Evolutionary conservation across 2,329 filamentous ascomycete species (phyloP), one percentile per base, ranked within the genome.

Genomic region (Paraconiothyrium sp.): DNA sequence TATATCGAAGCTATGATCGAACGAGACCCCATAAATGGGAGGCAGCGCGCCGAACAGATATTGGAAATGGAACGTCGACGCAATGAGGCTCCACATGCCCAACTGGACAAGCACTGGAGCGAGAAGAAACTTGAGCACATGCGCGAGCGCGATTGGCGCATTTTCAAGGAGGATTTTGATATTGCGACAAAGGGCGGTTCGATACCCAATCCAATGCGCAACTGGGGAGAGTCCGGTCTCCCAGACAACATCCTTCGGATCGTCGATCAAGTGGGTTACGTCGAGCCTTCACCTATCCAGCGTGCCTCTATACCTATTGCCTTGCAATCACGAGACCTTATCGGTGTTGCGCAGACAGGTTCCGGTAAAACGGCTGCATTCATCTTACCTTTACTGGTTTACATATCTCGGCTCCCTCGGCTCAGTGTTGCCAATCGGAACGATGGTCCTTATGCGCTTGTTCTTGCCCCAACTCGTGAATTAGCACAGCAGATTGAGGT

Each of bases 121-220:
- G 92, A 97, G 76, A 99, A 99, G 88, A 87, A 86, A 64, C 83
- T 98, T 65, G 89, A 92, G 14, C 92, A 97, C 72, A 99, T 99
- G 95, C 92, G 93, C 65, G 94, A 98, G 81, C 87, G 95, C 77
- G 95, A 99, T 80, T 99, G 95, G 95, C 92, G 95, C 76, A 98
- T 99, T 71, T 97, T 99, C 88, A 99, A 98, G 81, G 95, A 98
- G 79, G 94, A 99, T 79, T 98, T 97, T 82, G 96, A 95, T 71
- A 99, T 99, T 76, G 86, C 90, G 44, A 97, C 93, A 9, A 98
- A 97, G 79, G 95, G 95, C 60, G 94, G 94, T 47, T 86, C 86
- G 30, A 93, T 98, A 59, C 95, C 95, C 0, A 94, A 98, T 72
- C 95, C 95, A 0, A 98, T 99, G 94, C 93, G 95, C 54, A 93